These are phyloP conservation scores for Globisporangium middletonii DNA, from an alignment of 352 stramenopile species.

Conservation along the genomic window DNA sequence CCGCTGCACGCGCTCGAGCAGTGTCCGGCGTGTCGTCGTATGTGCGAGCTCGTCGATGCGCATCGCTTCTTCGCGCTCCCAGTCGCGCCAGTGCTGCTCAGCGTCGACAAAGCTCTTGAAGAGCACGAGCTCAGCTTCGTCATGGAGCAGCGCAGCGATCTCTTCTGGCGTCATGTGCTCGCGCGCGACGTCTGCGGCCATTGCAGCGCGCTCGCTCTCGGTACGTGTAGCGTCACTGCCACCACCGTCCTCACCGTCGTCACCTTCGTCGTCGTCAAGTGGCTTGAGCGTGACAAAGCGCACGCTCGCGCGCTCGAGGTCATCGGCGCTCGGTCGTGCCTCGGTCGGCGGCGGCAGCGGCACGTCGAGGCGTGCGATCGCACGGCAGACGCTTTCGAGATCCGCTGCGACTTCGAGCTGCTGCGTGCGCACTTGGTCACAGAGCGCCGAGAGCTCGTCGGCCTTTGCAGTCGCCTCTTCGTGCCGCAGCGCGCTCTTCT, in stretches of 20 bases:
- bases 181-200: constrained; percentile 5
- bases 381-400: constrained; percentile 18
- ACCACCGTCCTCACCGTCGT: constrained; percentile 3
- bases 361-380: constrained; percentile 27
- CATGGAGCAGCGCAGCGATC: constrained; percentile 17
- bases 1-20: constrained; percentile 22
- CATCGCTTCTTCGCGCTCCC: constrained; percentile 34
- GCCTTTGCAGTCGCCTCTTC: constrained; percentile 40
- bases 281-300: constrained; percentile 26
- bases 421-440: constrained; percentile 23
- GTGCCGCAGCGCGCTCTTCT: constrained; percentile 49
- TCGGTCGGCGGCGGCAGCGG: constrained; percentile 17
- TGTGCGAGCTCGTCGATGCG: constrained; percentile 34
- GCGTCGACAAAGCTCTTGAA: constrained; percentile 39
- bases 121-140: constrained; percentile 42
- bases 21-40: constrained; percentile 14
- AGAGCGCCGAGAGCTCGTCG: constrained; percentile 27
- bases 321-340: constrained; percentile 26
- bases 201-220: constrained; percentile 1
- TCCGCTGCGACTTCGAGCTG: constrained; percentile 28
- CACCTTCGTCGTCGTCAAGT: constrained; percentile 17
- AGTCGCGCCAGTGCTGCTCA: constrained; percentile 39
- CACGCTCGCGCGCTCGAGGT: constrained; percentile 29
- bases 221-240: not conserved
- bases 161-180: constrained; percentile 10